Percentiles rank a stretch among this genome's conserved stretches.
Evolutionary conservation across 108 stramenopile genomes (phyloP).

Genomic region (Fistulifera pelliculosa): DNA sequence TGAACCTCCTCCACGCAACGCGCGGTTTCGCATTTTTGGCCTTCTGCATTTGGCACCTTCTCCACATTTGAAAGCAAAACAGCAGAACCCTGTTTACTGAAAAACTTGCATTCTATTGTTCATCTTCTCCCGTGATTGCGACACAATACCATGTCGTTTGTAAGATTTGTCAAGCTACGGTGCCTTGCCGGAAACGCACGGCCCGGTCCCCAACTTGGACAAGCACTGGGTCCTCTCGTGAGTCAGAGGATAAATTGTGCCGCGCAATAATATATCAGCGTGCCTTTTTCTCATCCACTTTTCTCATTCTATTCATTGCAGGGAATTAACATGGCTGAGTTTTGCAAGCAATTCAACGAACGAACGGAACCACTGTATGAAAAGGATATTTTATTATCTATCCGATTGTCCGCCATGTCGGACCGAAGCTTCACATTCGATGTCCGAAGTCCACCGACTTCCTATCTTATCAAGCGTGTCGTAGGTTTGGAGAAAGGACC

Average conservation of each 20-base stretch:
- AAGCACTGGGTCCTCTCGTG: slow-evolving; percentile 84
- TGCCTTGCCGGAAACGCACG: slow-evolving; percentile 65
- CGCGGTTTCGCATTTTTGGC: too few species aligned
- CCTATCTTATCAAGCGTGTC: slow-evolving; percentile 68
- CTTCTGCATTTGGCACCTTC: too few species aligned
- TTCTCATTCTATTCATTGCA: too few species aligned
- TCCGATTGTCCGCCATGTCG: slow-evolving; percentile 61
- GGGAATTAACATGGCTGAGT: slow-evolving; percentile 95
- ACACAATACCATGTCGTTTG: slow-evolving; percentile 53
- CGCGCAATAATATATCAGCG: too few species aligned
- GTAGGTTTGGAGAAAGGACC: slow-evolving; percentile 77
- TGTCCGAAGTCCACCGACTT: slow-evolving; percentile 75
- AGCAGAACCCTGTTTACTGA: too few species aligned
- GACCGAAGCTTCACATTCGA: slow-evolving; percentile 82
- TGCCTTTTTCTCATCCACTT: too few species aligned
- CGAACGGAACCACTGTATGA: slow-evolving; percentile 54
- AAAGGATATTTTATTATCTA: slow-evolving; percentile 63
- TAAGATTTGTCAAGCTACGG: slow-evolving; percentile 61
- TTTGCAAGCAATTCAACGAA: slow-evolving; percentile 93
- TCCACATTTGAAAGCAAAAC: too few species aligned
- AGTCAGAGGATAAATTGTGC: too few species aligned
- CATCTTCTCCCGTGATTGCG: too few species aligned
- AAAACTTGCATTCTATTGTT: too few species aligned
- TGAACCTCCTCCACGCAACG: too few species aligned
- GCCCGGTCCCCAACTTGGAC: slow-evolving; percentile 89